Evolutionary conservation across 2,329 filamentous ascomycete genomes (phyloP), one percentile per base, ranked within the genome.

Genomic region (Fusarium nisikadoi): DNA sequence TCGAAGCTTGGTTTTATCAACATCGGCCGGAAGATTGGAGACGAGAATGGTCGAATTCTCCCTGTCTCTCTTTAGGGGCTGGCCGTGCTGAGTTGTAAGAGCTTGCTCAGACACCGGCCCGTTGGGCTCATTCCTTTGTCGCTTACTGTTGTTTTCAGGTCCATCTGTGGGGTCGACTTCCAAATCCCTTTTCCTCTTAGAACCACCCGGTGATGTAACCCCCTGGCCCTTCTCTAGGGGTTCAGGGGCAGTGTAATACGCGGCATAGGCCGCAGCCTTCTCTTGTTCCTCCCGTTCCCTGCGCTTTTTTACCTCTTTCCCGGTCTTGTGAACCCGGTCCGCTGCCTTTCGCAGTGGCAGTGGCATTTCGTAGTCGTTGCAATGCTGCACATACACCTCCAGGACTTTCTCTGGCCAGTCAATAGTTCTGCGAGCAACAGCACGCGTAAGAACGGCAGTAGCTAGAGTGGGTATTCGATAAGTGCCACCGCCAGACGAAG

Each of bases 31-130:
- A 29, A 99, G 83, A 74, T 94, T 93, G 55, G 89, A 91, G 8
- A 97, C 91, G 58, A 97, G 89, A 52, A 98, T 87, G 0, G 93
- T 95, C 1, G 94, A 92, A 80, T 98, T 93, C 79, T 99, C 96
- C 45, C 96, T 91, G 81, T 99, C 95, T 61, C 96, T 91, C 80
- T 94, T 95, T 35, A 86, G 83, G 3, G 58, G 79, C 66, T 85
- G 77, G 27, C 27, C 38, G 42, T 68, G 56, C 41, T 72, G 69
- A 27, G 77, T 64, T 4, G 58, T 19, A 12, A 47, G n/a, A 17
- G 62, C 8, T 9, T 70, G 23, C 10, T 62, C 52, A 13, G 56
- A 42, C 17, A 82, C 80, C n/a, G 66, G 71, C 31, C 79, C 79
- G 11, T 75, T 74, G 7, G 79, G 71, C 36, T 83, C 83, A 68